Evolutionary conservation across 2,329 filamentous ascomycete species (phyloP), one percentile per base, ranked within the genome.

Genomic region (Penicillium crustosum): DNA sequence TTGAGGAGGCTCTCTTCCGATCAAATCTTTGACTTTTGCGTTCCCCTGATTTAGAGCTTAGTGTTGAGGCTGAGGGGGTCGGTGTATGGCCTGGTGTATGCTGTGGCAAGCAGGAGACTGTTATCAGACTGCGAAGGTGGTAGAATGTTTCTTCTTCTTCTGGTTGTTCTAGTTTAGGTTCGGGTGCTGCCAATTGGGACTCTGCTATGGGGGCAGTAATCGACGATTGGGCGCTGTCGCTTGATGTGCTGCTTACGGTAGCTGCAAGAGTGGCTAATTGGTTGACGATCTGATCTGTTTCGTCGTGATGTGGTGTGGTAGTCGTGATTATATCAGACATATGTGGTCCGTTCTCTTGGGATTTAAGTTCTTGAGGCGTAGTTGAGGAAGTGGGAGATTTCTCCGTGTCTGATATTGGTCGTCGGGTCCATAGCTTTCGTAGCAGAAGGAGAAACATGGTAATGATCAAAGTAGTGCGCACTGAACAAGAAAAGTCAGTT

Each of bases 81-180:
- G 53, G 21, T 4, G 35, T 49, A 21, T 48, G 52, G 13, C 36
- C 33, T 17, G 57, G 33, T 23, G 50, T 41, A 17, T 55, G 49
- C 9, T 55, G 55, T 5, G 63, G 48, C 3, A 50, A 25, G 23
- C 36, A 54, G 12, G 65, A 64, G 38, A 62, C 36, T 33, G 64
- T 66, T 53, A 67, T 67, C 36, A 66, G 47, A 48, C 61, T 66
- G 29, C 50, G 33, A 31, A 67, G 58, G 38, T 67, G 63, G 36
- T 63, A 52, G 49, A 66, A 67, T 12, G 58, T 61, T 49, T 67
- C 63, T 36, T 65, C 31, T 39, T 65, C 36, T 35, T 54, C 53
- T 36, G 25, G 27, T 13, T 60, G 36, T 15, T 56, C 47, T 6
- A 8, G 17, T 27, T 23, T 7, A 13, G 7, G 13, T 4, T 4